These are phyloP conservation scores for Malus asiatica DNA, from an alignment of 306 rosid species.

Conservation along the genomic window DNA sequence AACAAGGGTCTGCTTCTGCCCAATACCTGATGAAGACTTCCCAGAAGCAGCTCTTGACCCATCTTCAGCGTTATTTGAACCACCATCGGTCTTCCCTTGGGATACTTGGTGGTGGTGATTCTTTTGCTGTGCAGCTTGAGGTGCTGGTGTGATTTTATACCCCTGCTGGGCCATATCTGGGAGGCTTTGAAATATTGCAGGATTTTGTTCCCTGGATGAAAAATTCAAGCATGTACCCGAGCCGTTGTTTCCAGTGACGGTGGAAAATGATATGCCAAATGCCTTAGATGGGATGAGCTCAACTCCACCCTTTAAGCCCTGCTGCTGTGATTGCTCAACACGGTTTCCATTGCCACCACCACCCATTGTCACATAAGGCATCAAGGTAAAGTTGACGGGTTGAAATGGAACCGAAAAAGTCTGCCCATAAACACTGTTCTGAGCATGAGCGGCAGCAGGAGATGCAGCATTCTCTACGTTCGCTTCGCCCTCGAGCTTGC, in stretches of 20 bases:
- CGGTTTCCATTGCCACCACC: conserved; percentile 34
- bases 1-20: conserved; percentile 56
- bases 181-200: conserved; percentile 38
- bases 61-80: conserved; percentile 33
- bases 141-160: conserved; percentile 33
- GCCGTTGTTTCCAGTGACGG: conserved; percentile 13
- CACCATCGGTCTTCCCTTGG: conserved; percentile 37
- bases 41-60: conserved; percentile 39
- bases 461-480: conserved; percentile 31
- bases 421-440: conserved; percentile 38
- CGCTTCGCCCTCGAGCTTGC: conserved; percentile 34
- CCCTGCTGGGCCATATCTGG: conserved; percentile 42
- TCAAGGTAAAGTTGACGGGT: conserved; percentile 50
- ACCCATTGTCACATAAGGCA: conserved; percentile 37
- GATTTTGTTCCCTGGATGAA: conserved; percentile 15
- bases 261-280: conserved; percentile 52
- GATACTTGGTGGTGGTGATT: conserved; percentile 32
- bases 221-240: conserved; percentile 26
- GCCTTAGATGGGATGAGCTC: conserved; percentile 51
- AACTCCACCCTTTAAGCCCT: conserved; percentile 38
- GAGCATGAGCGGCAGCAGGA: conserved; percentile 30
- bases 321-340: conserved; percentile 39
- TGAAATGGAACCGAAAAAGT: conserved; percentile 50
- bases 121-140: conserved; percentile 42
- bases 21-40: conserved; percentile 29